Base-by-base conservation (phyloP, 2,329 filamentous ascomycete genomes). In the Cercospora sp. region DNA sequence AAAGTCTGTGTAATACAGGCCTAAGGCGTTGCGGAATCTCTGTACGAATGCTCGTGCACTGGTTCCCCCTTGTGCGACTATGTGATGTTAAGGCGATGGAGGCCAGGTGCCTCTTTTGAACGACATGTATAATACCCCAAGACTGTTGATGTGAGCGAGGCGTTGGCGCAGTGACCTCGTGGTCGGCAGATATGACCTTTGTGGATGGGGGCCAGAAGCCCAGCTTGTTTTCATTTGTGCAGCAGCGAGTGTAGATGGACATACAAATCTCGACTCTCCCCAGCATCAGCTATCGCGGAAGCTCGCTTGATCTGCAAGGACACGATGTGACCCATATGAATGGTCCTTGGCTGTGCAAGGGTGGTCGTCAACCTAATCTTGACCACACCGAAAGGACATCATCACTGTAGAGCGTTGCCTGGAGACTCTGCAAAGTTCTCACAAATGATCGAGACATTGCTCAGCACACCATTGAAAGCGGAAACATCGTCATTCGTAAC, bases 11-110 rank as follows among this genome's bases (percentile, higher is more conserved):
- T 43, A 43, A 43, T 2, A 13, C 64, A 70, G 58, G 66, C 70
- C 34, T 61, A 66, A 34, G 70, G 61, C 28, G 67, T 64, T 16
- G 55, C 67, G 18, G 51, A 34, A 26, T 58, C 53, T 18, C 49
- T 40, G 58, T 2, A 40, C 32, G 32, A 61, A 40, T 24, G 45
- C 45, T 24, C 45, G 45, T 24, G 21, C 45, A 51, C 12, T 7
- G 18, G 21, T 24, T 13, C n/a, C 4, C 10, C 18, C 45, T 51
- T 51, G 18, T 24, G 21, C 18, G 45, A 24, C 18, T 24, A 24
- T 51, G 9, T 24, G 18, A 51, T 24, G 21, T 4, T 10, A 51
- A 26, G 45, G 45, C 45, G 9, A 51, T 16, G 45, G 7, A 24
- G 45, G 45, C 45, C 45, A 51, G 58, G 34, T 24, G 34, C 34